Evolutionary conservation across 2,329 filamentous ascomycete species (phyloP).

Genomic region (Harringtonia lauricola): DNA sequence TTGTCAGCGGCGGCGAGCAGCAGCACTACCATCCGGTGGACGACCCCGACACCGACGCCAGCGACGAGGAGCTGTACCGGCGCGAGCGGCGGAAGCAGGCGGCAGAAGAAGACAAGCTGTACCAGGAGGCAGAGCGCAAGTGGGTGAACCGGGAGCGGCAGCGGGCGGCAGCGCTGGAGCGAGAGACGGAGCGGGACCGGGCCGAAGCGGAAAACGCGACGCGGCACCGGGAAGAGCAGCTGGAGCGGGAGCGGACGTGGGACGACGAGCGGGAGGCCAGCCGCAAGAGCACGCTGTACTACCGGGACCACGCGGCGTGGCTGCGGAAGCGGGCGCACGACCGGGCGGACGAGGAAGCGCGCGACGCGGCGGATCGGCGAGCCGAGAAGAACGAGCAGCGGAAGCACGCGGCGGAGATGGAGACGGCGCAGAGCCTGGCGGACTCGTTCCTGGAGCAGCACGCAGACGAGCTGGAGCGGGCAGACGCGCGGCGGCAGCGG

Average conservation of each 20-base stretch:
- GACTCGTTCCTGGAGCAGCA: constrained; percentile 85
- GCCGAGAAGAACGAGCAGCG: constrained; percentile 67
- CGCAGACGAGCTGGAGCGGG: constrained; percentile 59
- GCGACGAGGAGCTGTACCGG: constrained; percentile 73
- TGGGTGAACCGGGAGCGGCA: constrained; percentile 87
- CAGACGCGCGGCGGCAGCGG: neutral
- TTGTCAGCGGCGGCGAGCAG: constrained; percentile 60
- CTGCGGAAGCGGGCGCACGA: constrained; percentile 67
- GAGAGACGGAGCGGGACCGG: constrained; percentile 71
- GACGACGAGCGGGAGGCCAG: constrained; percentile 77
- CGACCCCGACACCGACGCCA: constrained; percentile 78
- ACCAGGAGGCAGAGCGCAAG: constrained; percentile 73
- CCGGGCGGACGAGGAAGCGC: constrained; percentile 59
- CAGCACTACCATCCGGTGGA: neutral
- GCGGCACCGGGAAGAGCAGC: constrained; percentile 57
- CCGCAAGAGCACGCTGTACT: constrained; percentile 69
- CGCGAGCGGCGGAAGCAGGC: constrained; percentile 61
- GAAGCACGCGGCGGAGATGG: constrained; percentile 58
- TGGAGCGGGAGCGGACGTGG: constrained; percentile 58
- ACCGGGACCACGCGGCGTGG: constrained; percentile 77
- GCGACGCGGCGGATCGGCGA: constrained; percentile 73
- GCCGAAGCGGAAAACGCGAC: constrained; percentile 58
- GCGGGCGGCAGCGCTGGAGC: constrained; percentile 71
- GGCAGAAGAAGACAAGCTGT: constrained; percentile 68
- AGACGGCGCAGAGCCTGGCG: constrained; percentile 73